Conservation (phyloP, 2,329 filamentous ascomycete species). For the Venturia effusa region DNA sequence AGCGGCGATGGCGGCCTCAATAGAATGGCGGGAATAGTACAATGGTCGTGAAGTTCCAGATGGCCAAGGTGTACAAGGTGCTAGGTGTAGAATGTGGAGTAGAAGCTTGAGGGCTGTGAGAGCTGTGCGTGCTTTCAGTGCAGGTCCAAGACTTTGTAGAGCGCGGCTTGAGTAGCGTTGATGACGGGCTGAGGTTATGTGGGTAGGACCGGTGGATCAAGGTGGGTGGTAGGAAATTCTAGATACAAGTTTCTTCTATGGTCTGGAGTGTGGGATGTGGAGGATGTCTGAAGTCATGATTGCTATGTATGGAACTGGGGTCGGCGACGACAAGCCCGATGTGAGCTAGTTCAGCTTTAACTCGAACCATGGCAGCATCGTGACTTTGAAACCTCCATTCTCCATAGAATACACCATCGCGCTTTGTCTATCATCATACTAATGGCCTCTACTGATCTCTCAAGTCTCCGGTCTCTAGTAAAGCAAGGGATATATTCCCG, state of each 20-base stretch:
- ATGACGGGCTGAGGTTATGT: neutral
- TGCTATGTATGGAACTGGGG: neutral
- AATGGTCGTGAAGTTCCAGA: neutral
- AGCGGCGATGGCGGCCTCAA: neutral
- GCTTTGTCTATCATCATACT: neutral
- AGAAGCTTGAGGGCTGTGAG: too few relatives aligned
- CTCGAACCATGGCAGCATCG: too few relatives aligned
- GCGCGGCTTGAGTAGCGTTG: neutral
- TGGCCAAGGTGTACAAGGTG: neutral
- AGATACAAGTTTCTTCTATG: neutral
- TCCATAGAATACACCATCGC: neutral
- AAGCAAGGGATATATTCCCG: too few relatives aligned
- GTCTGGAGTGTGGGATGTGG: neutral
- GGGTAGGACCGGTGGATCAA: neutral
- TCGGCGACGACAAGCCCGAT: neutral
- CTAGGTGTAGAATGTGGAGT: neutral
- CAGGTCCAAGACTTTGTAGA: neutral
- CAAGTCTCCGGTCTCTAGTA: too few relatives aligned
- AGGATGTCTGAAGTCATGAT: neutral
- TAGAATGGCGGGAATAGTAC: neutral
- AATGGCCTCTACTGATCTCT: neutral
- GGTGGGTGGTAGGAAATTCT: neutral
- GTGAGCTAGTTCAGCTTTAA: neutral
- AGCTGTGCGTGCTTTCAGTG: neutral
- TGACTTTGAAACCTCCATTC: neutral